Base-by-base conservation (phyloP, 2,329 filamentous ascomycete species). In the Ophiocordyceps polyrhachis-furcata region DNA sequence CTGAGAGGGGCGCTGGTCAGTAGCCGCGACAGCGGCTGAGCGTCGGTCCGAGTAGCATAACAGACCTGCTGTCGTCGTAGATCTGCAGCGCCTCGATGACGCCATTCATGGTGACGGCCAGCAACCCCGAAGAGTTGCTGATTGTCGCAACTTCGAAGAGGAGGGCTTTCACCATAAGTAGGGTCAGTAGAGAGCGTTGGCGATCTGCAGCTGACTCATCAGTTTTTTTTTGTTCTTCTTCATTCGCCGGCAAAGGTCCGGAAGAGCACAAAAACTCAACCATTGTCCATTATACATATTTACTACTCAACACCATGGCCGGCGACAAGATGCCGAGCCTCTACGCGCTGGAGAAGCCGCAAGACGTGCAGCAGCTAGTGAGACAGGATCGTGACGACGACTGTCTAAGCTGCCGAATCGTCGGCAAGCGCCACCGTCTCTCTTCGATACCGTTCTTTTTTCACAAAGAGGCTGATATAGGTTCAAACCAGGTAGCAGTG, bases 21-120 rank as follows among this genome's bases (percentile, higher is more conserved):
- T 28, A 28, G 25, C 25, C 25, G 25, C 25, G 25, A 28, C 7
- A 7, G 25, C 43, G 21, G n/a, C n/a, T 43, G 35, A 42, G 29
- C 32, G 40, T 23, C 15, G 45, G 46, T 48, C 21, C 31, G 20
- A 17, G 12, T 5, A 25, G 38, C 43, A 17, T 4, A 21, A 44
- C 73, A 57, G 68, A 93, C 88, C 88, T 86, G 66, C 88, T 79
- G 69, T 95, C 88, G 74, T 96, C 88, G 64, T 83, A 95, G 61
- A 98, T 87, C 69, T 96, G 89, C 57, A 98, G 72, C 60, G 89
- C 91, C 70, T 96, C 89, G 58, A 98, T 83, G 59, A 83, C 78
- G 67, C 85, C 79, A 67, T 75, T 84, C 83, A 88, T 89, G 60
- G 63, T 79, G 61, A 58, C 49, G 49, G 50, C 53, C 51, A 49